Conservation (phyloP, 73 alveolate genomes). For the Diophrys sp. region DNA sequence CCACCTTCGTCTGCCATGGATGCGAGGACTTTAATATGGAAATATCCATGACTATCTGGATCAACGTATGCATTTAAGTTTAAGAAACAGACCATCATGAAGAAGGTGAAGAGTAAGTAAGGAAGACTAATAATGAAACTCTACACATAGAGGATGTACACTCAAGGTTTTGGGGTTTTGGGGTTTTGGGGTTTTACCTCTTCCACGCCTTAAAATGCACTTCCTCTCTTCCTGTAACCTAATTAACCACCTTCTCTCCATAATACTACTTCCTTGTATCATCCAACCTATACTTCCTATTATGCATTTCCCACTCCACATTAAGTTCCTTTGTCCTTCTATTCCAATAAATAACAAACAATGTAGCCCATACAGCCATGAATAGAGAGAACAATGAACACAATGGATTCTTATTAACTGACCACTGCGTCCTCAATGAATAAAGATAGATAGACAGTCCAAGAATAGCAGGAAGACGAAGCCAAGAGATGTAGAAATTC, state of each 20-base stretch:
- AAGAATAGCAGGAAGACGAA: slow-evolving; percentile 28
- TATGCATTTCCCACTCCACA: slow-evolving; percentile 34
- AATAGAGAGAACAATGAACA: slow-evolving; percentile 31
- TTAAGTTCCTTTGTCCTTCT: slow-evolving; percentile 13
- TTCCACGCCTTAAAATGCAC: not conserved
- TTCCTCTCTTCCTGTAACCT: slow-evolving; percentile 42
- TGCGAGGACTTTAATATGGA: slow-evolving; percentile 36
- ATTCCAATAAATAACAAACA: slow-evolving; percentile 42
- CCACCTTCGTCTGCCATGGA: slow-evolving; percentile 17
- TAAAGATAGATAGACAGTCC: not conserved
- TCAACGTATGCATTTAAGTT: slow-evolving; percentile 42
- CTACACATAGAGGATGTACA: not conserved
- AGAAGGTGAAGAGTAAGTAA: not conserved
- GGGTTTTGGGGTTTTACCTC: not conserved
- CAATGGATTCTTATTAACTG: not conserved
- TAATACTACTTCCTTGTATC: slow-evolving; percentile 35
- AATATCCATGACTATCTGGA: slow-evolving; percentile 2
- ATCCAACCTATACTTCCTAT: not conserved
- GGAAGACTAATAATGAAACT: slow-evolving; percentile 6
- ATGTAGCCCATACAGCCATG: slow-evolving; percentile 44
- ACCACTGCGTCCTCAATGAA: not conserved
- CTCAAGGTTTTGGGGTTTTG: no score
- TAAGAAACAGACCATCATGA: slow-evolving; percentile 28
- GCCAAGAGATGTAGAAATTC: slow-evolving; percentile 35
- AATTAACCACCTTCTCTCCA: slow-evolving; percentile 32